These are phyloP conservation scores for Ophiosphaerella korrae DNA, from an alignment of 2,329 filamentous ascomycete species.

Conservation along the genomic window DNA sequence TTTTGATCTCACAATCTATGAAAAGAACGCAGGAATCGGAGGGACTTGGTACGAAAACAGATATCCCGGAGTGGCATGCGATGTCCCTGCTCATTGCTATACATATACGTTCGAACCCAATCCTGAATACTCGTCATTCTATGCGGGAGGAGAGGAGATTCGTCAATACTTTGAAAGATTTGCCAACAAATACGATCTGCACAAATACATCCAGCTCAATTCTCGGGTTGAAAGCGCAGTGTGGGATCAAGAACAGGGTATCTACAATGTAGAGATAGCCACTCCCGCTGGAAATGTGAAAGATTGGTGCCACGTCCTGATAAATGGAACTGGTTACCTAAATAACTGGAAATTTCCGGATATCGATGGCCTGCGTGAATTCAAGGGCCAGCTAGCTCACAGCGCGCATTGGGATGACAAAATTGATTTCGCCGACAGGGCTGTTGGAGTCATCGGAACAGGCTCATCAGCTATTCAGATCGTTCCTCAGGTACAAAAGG, in stretches of 20 bases:
- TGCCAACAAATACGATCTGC: slow-evolving; percentile 38
- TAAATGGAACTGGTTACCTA: slow-evolving; percentile 53
- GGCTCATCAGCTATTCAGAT: slow-evolving; percentile 45
- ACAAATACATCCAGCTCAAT: slow-evolving; percentile 23
- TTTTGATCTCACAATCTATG: slow-evolving; percentile 56
- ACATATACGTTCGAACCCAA: slow-evolving; percentile 14
- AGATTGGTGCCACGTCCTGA: slow-evolving; percentile 48
- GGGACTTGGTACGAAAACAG: slow-evolving; percentile 55
- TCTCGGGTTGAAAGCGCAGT: too few relatives aligned
- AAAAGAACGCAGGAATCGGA: slow-evolving; percentile 54
- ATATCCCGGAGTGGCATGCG: slow-evolving; percentile 31
- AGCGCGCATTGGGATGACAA: slow-evolving; percentile 51
- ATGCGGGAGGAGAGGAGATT: slow-evolving; percentile 46
- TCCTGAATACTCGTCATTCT: slow-evolving; percentile 41
- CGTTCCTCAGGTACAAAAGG: slow-evolving; percentile 47
- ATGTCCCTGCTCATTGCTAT: slow-evolving; percentile 3
- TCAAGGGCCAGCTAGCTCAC: slow-evolving; percentile 52
- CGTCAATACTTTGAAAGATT: slow-evolving; percentile 42
- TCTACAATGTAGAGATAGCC: too few relatives aligned
- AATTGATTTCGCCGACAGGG: slow-evolving; percentile 39
- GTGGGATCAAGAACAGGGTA: too few relatives aligned
- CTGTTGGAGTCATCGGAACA: slow-evolving; percentile 39
- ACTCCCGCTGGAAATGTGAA: slow-evolving; percentile 6
- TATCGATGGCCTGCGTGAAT: slow-evolving; percentile 49
- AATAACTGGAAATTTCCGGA: slow-evolving; percentile 54